Base-by-base conservation (phyloP, 805 yeast species). In the Monosporozyma servazzii region DNA sequence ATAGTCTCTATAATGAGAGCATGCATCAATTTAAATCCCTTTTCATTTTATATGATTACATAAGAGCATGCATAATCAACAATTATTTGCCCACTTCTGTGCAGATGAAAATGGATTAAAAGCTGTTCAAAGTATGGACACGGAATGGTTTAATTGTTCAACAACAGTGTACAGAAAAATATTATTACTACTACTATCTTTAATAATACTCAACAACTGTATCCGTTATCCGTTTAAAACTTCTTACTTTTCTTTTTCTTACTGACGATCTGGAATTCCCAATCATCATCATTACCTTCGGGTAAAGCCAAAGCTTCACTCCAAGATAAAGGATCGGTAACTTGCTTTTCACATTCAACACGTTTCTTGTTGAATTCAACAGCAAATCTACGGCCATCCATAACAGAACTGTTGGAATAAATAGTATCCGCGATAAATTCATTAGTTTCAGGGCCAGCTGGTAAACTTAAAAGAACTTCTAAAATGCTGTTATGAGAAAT, bases 361-460 rank as follows among this genome's bases (percentile, higher is more conserved):
- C 93, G 83, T 64, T 86, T 81, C 69, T 83, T 85, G 64, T 84
- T 74, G 66, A 93, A 93, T 63, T 93, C 99, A 51, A 77, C 79
- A 0, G 99, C 96, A 73, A 90, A 91, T 57, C 96, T 77, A 64
- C 96, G 82, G 23, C 98, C 98, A 66, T 93, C 96, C 86, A 91
- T 82, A 1, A 90, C 84, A 2, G 90, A 78, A 41, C 95, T 85
- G 54, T 88, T 86, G 25, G 93, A 82, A 71, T 88, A 89, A 53
- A 91, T 81, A 11, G 96, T 88, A 63, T 91, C 99, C 1, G 96
- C 84, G 63, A 91, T 89, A 65, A 91, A 86, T 65, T 84, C 96
- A 47, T 77, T 74, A 0, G 95, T 80, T 58, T 88, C 96, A 6
- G 75, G 59, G 40, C 82, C 79, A n/a, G 77, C 69, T 36, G 97